Conservation (phyloP, 75 land plant genomes). For the Pseudotsuga menziesii region DNA sequence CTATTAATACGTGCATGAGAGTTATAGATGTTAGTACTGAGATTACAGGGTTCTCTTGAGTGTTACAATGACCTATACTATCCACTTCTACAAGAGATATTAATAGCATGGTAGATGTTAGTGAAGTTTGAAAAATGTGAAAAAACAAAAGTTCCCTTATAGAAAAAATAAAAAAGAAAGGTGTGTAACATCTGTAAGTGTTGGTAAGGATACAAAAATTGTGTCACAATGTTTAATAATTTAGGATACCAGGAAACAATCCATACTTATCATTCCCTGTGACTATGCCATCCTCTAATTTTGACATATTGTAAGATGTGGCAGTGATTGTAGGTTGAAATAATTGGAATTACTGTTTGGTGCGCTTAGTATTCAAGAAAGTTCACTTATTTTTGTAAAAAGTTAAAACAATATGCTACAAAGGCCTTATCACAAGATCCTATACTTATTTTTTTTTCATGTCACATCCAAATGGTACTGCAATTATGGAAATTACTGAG, state of each 20-base stretch:
- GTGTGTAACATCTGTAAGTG: too few relatives aligned
- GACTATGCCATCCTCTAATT: too few relatives aligned
- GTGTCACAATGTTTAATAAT: too few relatives aligned
- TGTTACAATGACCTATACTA: neutral
- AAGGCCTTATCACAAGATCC: neutral
- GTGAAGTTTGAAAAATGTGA: neutral
- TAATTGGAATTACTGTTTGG: too few relatives aligned
- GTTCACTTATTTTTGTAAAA: neutral
- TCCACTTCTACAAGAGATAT: neutral
- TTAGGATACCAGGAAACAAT: too few relatives aligned
- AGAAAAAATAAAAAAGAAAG: neutral
- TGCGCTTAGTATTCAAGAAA: neutral
- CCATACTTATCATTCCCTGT: too few relatives aligned
- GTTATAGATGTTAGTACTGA: neutral
- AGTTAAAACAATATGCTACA: neutral
- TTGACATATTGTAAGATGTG: too few relatives aligned
- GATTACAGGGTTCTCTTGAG: neutral
- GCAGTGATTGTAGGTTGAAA: too few relatives aligned
- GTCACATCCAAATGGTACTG: neutral
- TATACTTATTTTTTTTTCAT: neutral
- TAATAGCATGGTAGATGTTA: neutral
- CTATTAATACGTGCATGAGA: neutral
- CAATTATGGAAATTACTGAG: neutral
- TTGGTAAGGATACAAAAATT: too few relatives aligned
- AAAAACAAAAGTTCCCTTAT: neutral